Evolutionary conservation across 2,329 filamentous ascomycete species (phyloP).

Genomic region (Pseudonectria foliicola): DNA sequence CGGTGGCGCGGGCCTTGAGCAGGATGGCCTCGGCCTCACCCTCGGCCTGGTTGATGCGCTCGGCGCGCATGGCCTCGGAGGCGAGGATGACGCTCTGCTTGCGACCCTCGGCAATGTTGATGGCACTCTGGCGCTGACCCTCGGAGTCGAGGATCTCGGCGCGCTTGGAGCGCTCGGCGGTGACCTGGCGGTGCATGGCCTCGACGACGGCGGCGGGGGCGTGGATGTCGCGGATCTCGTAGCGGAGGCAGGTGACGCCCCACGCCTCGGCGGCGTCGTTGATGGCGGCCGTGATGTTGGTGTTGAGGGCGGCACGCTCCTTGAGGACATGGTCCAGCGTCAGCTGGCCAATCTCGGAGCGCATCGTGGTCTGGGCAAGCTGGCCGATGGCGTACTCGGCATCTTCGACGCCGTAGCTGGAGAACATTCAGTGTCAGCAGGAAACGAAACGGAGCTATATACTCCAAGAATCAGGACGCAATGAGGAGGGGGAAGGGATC

Average conservation of each 20-base stretch:
- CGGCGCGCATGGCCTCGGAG: conserved; percentile 80
- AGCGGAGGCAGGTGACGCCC: conserved; percentile 92
- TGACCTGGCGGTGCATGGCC: conserved; percentile 97
- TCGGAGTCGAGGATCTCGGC: conserved; percentile 97
- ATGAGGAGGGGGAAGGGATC: too few relatives aligned
- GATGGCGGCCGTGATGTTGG: conserved; percentile 97
- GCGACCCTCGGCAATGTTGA: conserved; percentile 96
- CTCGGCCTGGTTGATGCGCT: conserved; percentile 86
- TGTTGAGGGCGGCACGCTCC: conserved; percentile 91
- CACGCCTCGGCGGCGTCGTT: conserved; percentile 96
- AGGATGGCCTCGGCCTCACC: conserved; percentile 94
- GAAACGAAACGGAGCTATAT: not conserved
- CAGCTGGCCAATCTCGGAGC: conserved; percentile 93
- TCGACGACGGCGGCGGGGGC: conserved; percentile 88
- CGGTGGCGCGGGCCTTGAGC: conserved; percentile 79
- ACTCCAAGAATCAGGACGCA: not conserved
- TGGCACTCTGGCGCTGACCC: conserved; percentile 91
- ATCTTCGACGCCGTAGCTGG: conserved; percentile 96
- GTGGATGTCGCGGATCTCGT: conserved; percentile 98
- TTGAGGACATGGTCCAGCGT: conserved; percentile 96
- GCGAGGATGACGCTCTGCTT: conserved; percentile 97
- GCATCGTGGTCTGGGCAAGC: conserved; percentile 97
- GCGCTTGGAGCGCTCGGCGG: conserved; percentile 92
- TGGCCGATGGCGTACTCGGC: conserved; percentile 98
- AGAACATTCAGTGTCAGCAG: conserved; percentile 5